phyloP scores from a whole-genome alignment of 306 rosid genomes.

The Benincasa hispida region DNA sequence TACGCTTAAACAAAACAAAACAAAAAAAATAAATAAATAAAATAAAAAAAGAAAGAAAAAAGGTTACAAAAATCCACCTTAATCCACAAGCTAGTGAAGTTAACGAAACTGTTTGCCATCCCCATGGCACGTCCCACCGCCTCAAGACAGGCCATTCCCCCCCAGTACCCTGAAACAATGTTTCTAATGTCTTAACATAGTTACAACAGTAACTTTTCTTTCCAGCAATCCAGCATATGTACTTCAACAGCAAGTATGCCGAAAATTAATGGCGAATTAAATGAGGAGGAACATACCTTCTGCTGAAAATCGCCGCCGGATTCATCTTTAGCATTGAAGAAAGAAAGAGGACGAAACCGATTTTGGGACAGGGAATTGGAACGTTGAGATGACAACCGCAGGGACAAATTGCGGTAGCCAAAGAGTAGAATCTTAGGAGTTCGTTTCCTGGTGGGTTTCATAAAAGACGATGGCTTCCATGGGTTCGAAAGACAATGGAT shows the following conservation, averaged over 20 bases:
- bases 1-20: not conserved
- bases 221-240: too few relatives aligned
- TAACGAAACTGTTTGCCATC: constrained; percentile 82
- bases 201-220: too few relatives aligned
- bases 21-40: too few relatives aligned
- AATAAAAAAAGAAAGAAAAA: too few relatives aligned
- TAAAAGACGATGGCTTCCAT: constrained; percentile 15
- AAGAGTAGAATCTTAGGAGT: constrained; percentile 19
- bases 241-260: not conserved
- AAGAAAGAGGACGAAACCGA: constrained; percentile 27
- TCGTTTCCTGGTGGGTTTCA: constrained; percentile 21
- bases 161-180: constrained; percentile 40
- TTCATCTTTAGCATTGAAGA: constrained; percentile 37
- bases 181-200: too few relatives aligned
- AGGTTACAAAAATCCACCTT: constrained; percentile 36
- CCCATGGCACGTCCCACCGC: constrained; percentile 98
- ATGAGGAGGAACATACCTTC: constrained; percentile 25
- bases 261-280: not conserved
- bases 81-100: constrained; percentile 86
- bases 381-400: not conserved
- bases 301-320: constrained; percentile 26
- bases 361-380: not conserved
- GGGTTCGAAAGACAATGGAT: constrained; percentile 19
- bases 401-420: constrained; percentile 11
- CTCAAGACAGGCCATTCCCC: constrained; percentile 52